These are phyloP conservation scores for Penicillium occitanis DNA, from an alignment of 2,329 filamentous ascomycete species.

Conservation along the genomic window DNA sequence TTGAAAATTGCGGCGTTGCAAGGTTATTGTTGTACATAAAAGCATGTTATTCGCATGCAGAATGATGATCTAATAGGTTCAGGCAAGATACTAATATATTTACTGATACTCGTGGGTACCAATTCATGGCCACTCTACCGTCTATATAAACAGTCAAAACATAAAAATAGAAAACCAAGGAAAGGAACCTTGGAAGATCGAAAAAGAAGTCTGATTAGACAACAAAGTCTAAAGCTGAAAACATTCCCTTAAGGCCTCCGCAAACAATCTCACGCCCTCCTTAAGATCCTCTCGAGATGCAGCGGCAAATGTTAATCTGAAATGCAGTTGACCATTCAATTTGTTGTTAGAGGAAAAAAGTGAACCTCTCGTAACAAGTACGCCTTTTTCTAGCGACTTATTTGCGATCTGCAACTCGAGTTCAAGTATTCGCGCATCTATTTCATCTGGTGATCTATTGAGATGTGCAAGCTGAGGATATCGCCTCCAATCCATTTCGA, in stretches of 20 bases:
- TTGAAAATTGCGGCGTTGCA: neutral
- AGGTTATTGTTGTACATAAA: neutral
- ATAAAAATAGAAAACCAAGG: neutral
- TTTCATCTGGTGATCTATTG: neutral
- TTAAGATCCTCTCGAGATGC: neutral
- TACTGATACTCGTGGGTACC: neutral
- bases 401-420: neutral
- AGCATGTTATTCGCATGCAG: neutral
- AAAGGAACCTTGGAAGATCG: neutral
- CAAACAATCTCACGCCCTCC: neutral
- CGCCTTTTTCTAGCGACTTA: neutral
- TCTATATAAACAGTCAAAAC: neutral
- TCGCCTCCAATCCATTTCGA: neutral
- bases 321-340: neutral
- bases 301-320: neutral
- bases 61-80: neutral
- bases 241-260: neutral
- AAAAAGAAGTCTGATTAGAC: neutral
- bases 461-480: neutral
- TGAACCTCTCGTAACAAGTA: neutral
- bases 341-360: neutral
- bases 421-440: neutral
- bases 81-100: neutral
- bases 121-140: neutral
- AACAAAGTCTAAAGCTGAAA: neutral